Percentiles rank a stretch among this genome's conserved stretches.
Conservation (phyloP, 129 eudicot genomes). For the Lactuca saligna region DNA sequence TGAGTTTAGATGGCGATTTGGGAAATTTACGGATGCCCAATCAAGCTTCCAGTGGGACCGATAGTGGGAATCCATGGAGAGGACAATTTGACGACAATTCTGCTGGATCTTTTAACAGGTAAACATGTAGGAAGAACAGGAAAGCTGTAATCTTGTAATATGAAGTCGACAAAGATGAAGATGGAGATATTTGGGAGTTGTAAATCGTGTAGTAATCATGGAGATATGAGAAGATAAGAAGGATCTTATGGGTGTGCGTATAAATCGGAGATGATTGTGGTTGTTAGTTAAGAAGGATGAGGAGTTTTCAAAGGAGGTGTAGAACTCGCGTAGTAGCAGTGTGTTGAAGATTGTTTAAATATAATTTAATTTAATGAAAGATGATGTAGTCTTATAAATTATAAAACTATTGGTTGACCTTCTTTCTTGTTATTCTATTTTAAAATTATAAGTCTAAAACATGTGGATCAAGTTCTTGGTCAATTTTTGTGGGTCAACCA, state of each 20-base stretch:
- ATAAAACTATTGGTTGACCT: slow-evolving; percentile 12
- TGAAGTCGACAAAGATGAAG: not conserved
- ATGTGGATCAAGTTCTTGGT: slow-evolving; percentile 25
- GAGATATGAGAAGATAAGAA: not conserved
- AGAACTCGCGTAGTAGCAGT: slow-evolving; percentile 36
- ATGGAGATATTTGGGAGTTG: slow-evolving; percentile 4
- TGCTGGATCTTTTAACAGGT: slow-evolving; percentile 73
- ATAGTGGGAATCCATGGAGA: slow-evolving; percentile 82
- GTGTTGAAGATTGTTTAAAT: slow-evolving; percentile 17
- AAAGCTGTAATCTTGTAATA: slow-evolving; percentile 3
- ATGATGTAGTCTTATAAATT: not conserved
- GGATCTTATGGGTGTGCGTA: not conserved
- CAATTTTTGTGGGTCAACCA: slow-evolving; percentile 22
- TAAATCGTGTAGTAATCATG: slow-evolving; percentile 7
- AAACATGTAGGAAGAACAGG: slow-evolving; percentile 3
- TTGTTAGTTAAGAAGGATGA: not conserved
- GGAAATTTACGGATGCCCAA: slow-evolving; percentile 57
- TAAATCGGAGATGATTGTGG: not conserved
- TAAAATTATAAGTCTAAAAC: not conserved
- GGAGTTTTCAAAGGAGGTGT: slow-evolving; percentile 24
- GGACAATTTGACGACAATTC: slow-evolving; percentile 75
- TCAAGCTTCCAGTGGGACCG: slow-evolving; percentile 83
- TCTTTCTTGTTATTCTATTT: not conserved
- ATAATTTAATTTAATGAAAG: slow-evolving; percentile 1
- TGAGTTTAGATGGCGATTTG: slow-evolving; percentile 96